These are phyloP conservation scores for Dichotomocladium elegans DNA, from an alignment of 371 early-diverging fungal genomes.

Conservation along the genomic window DNA sequence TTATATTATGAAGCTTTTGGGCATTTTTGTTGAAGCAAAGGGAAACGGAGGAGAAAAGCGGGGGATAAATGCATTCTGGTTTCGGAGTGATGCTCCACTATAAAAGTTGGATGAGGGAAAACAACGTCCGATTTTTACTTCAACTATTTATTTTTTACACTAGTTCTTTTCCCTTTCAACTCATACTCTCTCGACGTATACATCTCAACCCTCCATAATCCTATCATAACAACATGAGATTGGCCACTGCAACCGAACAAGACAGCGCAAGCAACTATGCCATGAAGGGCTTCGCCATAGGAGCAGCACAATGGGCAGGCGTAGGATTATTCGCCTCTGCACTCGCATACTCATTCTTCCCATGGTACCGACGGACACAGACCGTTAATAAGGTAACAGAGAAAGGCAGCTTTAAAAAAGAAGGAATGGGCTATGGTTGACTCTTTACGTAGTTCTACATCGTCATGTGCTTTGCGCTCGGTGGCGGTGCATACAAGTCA, in stretches of 20 bases:
- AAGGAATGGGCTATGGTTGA: neutral
- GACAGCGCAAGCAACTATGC: conserved; percentile 41
- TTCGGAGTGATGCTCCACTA: no score
- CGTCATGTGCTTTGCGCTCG: conserved; percentile 48
- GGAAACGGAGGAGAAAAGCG: no score
- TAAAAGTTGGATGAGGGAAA: no score
- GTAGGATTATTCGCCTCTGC: conserved; percentile 46
- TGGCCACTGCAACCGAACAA: conserved; percentile 40
- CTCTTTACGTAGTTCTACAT: conserved; percentile 39
- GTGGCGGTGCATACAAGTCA: conserved; percentile 49
- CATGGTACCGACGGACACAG: conserved; percentile 45
- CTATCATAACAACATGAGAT: conserved; percentile 43
- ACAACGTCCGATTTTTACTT: no score
- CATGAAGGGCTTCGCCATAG: conserved; percentile 52
- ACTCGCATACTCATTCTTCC: conserved; percentile 36
- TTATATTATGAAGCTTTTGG: no score
- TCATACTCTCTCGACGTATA: no score
- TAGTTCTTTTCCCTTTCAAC: no score
- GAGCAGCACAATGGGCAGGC: conserved; percentile 46
- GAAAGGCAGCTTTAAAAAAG: neutral
- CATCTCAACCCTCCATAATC: no score
- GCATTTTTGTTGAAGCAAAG: no score
- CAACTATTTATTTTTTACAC: no score
- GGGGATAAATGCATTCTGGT: no score
- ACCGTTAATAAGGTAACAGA: conserved; percentile 47